Evolutionary conservation across 2,329 filamentous ascomycete genomes (phyloP), one percentile per base, ranked within the genome.

Genomic region (Samsoniella hepiali): DNA sequence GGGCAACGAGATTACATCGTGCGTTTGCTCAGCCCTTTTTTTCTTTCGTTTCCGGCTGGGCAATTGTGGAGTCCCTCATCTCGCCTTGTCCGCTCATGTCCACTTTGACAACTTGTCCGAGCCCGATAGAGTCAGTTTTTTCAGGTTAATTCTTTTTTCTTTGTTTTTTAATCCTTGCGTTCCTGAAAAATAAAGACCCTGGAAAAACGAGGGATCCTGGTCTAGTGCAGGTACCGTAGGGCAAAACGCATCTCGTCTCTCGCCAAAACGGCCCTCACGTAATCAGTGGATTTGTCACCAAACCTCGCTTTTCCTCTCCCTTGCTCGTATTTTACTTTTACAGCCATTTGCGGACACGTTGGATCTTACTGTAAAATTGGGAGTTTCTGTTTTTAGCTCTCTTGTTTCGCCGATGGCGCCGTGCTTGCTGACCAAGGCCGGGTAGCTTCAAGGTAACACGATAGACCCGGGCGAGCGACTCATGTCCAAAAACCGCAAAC

Each of bases 41-140:
- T 49, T 34, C 32, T 13, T 51, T n/a, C 29, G 27, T n/a, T 22
- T 40, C 31, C 6, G 45, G 44, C 34, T 40, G 36, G 36, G 45
- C 22, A 5, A 2, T 15, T 42, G 58, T 53, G 58, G 58, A 60
- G 34, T 11, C 15, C 36, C 27, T 31, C 53, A 60, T 60, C 38
- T 60, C 58, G 58, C 58, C 47, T 17, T 60, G 58, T 53, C 58
- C 58, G 47, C 47, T 5, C 27, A 59, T n/a, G 49, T 53, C 58
- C 58, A 60, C 36, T 44, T 32, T 22, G 15, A n/a, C 58, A 53
- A 22, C 22, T 60, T 51, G 47, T 51, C 47, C 22, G 29, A 56
- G 38, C 38, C 44, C 44, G 17, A 8, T 17, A 27, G 44, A 8
- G 29, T 42, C 54, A 10, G 7, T 8, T 9, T 10, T 11, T 9